phyloP scores from a whole-genome alignment of 257 asterid species.

The Anisodus acutangulus region DNA sequence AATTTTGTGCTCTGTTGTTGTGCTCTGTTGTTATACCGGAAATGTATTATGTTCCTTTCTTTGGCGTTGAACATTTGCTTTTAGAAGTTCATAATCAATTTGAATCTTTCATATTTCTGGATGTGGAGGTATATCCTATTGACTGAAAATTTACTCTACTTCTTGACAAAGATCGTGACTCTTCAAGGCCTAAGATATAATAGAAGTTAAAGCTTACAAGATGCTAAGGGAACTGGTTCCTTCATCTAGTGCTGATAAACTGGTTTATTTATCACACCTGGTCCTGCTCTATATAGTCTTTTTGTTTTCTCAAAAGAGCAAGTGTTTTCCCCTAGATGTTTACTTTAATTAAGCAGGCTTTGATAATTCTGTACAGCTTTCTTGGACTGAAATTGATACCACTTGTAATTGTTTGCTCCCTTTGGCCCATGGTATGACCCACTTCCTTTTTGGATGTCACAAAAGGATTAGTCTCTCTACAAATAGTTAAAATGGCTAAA shows the following conservation, averaged over 20 bases:
- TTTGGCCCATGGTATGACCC: not conserved
- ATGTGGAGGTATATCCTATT: not conserved
- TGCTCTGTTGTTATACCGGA: not conserved
- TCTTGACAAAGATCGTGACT: not conserved
- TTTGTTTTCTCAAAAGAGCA: not conserved
- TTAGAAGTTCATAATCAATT: constrained; percentile 17
- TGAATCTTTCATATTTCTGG: not conserved
- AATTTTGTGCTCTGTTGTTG: not conserved
- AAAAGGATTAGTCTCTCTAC: not conserved
- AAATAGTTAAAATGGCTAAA: not conserved
- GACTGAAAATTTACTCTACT: not conserved
- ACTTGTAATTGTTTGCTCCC: not conserved
- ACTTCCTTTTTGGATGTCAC: not conserved
- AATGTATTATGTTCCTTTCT: not conserved
- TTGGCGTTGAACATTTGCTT: not conserved
- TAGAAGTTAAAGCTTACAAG: constrained; percentile 4
- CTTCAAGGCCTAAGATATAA: not conserved
- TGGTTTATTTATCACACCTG: not conserved
- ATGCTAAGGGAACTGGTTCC: constrained; percentile 12
- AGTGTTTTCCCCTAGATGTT: not conserved
- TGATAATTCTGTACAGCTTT: not conserved
- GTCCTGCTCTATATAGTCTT: not conserved
- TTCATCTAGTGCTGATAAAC: not conserved
- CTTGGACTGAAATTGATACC: not conserved
- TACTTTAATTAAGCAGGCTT: not conserved